A percentile compares a stretch with the other conserved stretches of the same genome.
These are phyloP conservation scores for Picea glauca DNA, from an alignment of 75 land plant species.

Conservation along the genomic window DNA sequence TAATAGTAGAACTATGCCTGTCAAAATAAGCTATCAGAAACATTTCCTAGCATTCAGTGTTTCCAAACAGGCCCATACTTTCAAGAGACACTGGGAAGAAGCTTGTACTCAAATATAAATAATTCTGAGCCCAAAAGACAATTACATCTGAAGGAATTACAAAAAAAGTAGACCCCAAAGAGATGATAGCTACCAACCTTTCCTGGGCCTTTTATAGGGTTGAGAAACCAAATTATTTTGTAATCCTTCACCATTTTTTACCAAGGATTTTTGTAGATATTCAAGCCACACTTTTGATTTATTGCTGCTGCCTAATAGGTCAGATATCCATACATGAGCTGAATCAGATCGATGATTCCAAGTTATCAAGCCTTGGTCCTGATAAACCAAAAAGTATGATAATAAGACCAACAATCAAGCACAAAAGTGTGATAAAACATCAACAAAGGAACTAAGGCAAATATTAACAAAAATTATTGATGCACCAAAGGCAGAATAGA, in stretches of 20 bases:
- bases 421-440: no score
- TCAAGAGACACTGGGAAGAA: not conserved
- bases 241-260: conserved; percentile 1
- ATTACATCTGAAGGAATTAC: not conserved
- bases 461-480: no score
- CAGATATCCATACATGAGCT: not conserved
- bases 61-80: no score
- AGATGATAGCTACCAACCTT: not conserved
- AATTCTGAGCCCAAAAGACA: not conserved
- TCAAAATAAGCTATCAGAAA: conserved; percentile 3
- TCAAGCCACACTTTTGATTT: conserved; percentile 12
- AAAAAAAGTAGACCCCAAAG: no score
- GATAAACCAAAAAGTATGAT: no score
- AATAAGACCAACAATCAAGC: no score
- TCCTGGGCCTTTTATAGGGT: not conserved
- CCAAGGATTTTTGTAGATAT: not conserved
- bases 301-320: not conserved
- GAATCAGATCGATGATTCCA: conserved; percentile 1
- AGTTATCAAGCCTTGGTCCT: conserved; percentile 7
- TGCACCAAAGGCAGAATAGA: no score
- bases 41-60: no score
- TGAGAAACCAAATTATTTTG: not conserved
- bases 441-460: no score
- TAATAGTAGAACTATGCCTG: conserved; percentile 45
- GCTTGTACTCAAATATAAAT: not conserved